Conservation (phyloP, 352 stramenopile genomes). For the Peronospora farinosa region DNA sequence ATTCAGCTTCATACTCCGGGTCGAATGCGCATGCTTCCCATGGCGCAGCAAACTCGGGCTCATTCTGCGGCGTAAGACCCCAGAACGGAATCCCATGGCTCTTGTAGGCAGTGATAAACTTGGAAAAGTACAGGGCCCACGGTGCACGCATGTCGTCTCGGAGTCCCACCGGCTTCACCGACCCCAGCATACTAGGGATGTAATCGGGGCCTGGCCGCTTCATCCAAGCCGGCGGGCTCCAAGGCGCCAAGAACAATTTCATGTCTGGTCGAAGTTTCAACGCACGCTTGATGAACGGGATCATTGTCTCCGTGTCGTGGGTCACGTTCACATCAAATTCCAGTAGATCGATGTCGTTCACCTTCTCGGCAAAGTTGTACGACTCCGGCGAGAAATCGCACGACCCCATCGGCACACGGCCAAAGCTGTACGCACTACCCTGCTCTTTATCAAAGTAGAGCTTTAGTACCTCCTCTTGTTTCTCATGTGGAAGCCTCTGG, state of each 20-base stretch:
- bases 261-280: conserved; percentile 48
- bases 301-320: conserved; percentile 74
- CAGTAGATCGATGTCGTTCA: conserved; percentile 54
- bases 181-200: conserved; percentile 56
- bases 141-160: conserved; percentile 44
- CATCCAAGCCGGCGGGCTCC: conserved; percentile 5
- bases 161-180: conserved; percentile 43
- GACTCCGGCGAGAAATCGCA: conserved; percentile 82
- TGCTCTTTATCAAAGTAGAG: conserved; percentile 83
- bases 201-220: conserved; percentile 15
- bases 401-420: conserved; percentile 87
- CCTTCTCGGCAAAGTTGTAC: conserved; percentile 85
- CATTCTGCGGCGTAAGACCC: conserved; percentile 88
- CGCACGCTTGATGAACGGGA: conserved; percentile 77
- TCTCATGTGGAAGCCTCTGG: conserved; percentile 56
- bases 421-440: conserved; percentile 83
- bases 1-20: conserved; percentile 53
- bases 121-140: conserved; percentile 89
- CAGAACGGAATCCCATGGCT: conserved; percentile 76
- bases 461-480: conserved; percentile 80
- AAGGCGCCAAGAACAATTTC: conserved; percentile 52
- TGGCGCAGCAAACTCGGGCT: conserved; percentile 67
- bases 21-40: conserved; percentile 73
- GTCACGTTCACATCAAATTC: conserved; percentile 76
- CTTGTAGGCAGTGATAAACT: conserved; percentile 90